These are phyloP conservation scores for Aspergillus conjunctus DNA, from an alignment of 495 filamentous ascomycete genomes.

Conservation along the genomic window DNA sequence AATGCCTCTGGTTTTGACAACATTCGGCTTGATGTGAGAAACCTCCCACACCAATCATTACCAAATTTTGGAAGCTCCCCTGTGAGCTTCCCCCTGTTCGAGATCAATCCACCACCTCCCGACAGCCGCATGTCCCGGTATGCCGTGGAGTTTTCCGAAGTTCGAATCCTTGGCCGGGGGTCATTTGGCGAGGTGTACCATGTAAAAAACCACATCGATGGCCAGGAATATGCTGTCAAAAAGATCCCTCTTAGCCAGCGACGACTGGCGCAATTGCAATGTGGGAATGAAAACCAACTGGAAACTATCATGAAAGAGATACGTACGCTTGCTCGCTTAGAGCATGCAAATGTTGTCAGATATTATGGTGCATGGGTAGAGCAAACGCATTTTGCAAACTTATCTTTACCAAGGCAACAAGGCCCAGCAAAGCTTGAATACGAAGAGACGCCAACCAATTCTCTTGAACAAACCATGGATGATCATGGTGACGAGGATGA, in stretches of 20 bases:
- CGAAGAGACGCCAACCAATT: slow-evolving; percentile 23
- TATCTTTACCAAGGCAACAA: slow-evolving; percentile 22
- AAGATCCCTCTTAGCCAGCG: slow-evolving; percentile 54
- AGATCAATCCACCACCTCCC: slow-evolving; percentile 22
- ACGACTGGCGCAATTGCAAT: slow-evolving; percentile 48
- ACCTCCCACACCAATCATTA: slow-evolving; percentile 27
- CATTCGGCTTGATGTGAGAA: slow-evolving; percentile 28
- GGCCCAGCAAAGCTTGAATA: slow-evolving; percentile 22
- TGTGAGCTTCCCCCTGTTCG: slow-evolving; percentile 39
- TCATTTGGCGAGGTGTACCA: slow-evolving; percentile 58
- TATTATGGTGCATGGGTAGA: slow-evolving; percentile 59
- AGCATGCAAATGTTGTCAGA: slow-evolving; percentile 56
- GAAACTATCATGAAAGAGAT: slow-evolving; percentile 57
- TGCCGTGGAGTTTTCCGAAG: slow-evolving; percentile 45
- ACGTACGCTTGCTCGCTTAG: slow-evolving; percentile 53
- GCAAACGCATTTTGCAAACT: slow-evolving; percentile 37
- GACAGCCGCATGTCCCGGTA: slow-evolving; percentile 41
- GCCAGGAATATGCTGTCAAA: slow-evolving; percentile 55
- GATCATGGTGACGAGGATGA: slow-evolving; percentile 28
- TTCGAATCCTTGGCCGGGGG: slow-evolving; percentile 51
- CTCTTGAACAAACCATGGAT: background rate
- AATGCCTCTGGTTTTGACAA: slow-evolving; percentile 28
- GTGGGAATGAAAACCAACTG: slow-evolving; percentile 48
- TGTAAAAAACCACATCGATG: slow-evolving; percentile 54
- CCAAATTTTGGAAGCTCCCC: slow-evolving; percentile 41